Evolutionary conservation across 805 yeast genomes (phyloP).

Genomic region (Lachancea waltii): DNA sequence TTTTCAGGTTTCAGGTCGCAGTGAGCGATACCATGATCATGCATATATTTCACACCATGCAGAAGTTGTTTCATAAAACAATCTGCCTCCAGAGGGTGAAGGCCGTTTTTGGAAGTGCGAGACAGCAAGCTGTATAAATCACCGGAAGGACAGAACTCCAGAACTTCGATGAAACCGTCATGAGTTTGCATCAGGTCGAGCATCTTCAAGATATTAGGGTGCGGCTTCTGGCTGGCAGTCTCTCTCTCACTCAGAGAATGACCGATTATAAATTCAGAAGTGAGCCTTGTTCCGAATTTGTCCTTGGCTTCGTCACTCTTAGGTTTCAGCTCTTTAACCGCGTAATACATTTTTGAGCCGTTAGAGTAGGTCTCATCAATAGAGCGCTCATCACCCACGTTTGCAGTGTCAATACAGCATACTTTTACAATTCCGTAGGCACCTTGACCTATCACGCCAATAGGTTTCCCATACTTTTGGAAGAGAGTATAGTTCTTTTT

Average conservation of each 20-base stretch:
- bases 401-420: slow-evolving; percentile 49
- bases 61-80: slow-evolving; percentile 84
- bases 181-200: slow-evolving; percentile 70
- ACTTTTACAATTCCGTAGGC: slow-evolving; percentile 90
- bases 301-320: slow-evolving; percentile 84
- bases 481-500: slow-evolving; percentile 33
- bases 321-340: slow-evolving; percentile 75
- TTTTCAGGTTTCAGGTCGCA: slow-evolving; percentile 91
- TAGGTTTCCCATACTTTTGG: slow-evolving; percentile 45
- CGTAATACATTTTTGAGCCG: slow-evolving; percentile 63
- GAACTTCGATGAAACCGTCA: slow-evolving; percentile 75
- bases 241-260: slow-evolving; percentile 52
- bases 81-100: slow-evolving; percentile 68
- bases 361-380: slow-evolving; percentile 60
- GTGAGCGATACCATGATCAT: slow-evolving; percentile 87
- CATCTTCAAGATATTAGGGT: slow-evolving; percentile 65
- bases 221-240: slow-evolving; percentile 33
- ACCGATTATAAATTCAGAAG: slow-evolving; percentile 83
- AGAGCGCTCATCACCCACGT: slow-evolving; percentile 10
- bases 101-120: slow-evolving; percentile 43
- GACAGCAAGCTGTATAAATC: slow-evolving; percentile 57
- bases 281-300: slow-evolving; percentile 81
- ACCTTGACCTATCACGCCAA: slow-evolving; percentile 74
- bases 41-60: slow-evolving; percentile 79
- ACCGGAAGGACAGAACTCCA: slow-evolving; percentile 91